Conservation (phyloP, 441 rosid genomes). For the Hura crepitans region DNA sequence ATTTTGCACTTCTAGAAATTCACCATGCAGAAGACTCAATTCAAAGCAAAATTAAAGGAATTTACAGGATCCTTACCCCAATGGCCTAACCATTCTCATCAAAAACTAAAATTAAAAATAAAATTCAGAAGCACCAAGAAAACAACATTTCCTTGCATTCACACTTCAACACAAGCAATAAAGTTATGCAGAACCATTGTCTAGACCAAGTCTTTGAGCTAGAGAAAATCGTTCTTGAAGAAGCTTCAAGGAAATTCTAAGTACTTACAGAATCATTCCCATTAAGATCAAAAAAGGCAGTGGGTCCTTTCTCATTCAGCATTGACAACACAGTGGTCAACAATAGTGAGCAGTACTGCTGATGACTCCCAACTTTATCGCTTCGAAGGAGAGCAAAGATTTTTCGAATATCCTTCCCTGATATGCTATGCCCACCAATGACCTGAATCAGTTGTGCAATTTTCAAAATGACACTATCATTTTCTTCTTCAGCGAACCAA, state of each 20-base stretch:
- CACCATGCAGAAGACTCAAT: neutral
- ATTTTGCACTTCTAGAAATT: neutral
- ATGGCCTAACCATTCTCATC: neutral
- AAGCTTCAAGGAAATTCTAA: conserved; percentile 13
- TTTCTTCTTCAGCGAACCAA: conserved; percentile 90
- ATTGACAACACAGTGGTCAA: conserved; percentile 79
- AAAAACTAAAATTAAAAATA: neutral
- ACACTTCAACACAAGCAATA: neutral
- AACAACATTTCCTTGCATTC: neutral
- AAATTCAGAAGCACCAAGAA: neutral
- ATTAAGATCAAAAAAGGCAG: conserved; percentile 92
- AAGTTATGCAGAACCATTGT: neutral
- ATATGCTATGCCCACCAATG: conserved; percentile 98
- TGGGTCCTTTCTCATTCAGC: conserved; percentile 99
- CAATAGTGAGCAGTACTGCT: conserved; percentile 79
- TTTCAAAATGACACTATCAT: conserved; percentile 72
- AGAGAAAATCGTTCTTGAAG: conserved; percentile 1
- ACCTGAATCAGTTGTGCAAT: conserved; percentile 88
- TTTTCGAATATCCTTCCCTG: conserved; percentile 99
- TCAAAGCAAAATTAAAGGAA: neutral
- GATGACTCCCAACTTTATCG: conserved; percentile 83
- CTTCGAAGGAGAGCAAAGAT: conserved; percentile 96
- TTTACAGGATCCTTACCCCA: neutral
- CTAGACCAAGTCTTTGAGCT: neutral
- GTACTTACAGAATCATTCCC: conserved; percentile 92